Evolutionary conservation across 2,329 filamentous ascomycete species (phyloP).

Genomic region (Zasmidium angulare): DNA sequence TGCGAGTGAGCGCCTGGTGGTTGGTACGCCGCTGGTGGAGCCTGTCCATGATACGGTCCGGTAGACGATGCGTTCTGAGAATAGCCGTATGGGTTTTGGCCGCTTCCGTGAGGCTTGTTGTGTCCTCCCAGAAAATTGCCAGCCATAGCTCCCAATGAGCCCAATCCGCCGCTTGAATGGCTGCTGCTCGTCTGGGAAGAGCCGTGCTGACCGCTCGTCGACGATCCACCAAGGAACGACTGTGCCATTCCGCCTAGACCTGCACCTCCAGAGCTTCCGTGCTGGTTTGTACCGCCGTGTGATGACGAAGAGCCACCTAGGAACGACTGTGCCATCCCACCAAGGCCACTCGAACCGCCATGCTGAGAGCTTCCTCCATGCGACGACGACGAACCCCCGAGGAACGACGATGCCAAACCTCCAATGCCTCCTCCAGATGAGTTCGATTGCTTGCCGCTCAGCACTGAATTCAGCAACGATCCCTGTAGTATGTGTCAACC

Average conservation of each 20-base stretch:
- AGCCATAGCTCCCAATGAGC: conserved; percentile 28
- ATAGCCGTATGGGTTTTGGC: conserved; percentile 38
- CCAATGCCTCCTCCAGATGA: conserved; percentile 27
- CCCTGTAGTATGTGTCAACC: conserved; percentile 24
- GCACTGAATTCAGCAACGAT: conserved; percentile 27
- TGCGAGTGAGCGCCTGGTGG: conserved; percentile 11
- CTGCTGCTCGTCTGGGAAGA: conserved; percentile 16
- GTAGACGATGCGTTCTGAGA: conserved; percentile 30
- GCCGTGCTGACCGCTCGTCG: conserved; percentile 22
- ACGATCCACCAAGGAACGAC: conserved; percentile 26
- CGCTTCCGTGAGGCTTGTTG: conserved; percentile 30
- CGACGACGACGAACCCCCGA: conserved; percentile 29
- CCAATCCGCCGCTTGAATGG: conserved; percentile 24
- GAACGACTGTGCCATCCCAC: conserved; percentile 33
- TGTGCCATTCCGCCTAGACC: conserved; percentile 28
- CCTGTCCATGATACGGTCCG: conserved; percentile 38
- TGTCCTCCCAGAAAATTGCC: conserved; percentile 33
- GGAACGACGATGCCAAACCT: conserved; percentile 32
- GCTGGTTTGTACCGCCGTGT: conserved; percentile 10
- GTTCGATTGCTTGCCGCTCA: conserved; percentile 31
- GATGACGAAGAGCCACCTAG: conserved; percentile 32
- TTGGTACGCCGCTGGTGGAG: conserved; percentile 38
- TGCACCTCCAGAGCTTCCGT: conserved; percentile 19
- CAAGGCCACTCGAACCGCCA: conserved; percentile 24
- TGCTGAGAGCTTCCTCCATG: conserved; percentile 15